A percentile compares a stretch with the other conserved stretches of the same genome.
These are phyloP conservation scores for Lablab purpureus DNA, from an alignment of 306 rosid species.

Conservation along the genomic window DNA sequence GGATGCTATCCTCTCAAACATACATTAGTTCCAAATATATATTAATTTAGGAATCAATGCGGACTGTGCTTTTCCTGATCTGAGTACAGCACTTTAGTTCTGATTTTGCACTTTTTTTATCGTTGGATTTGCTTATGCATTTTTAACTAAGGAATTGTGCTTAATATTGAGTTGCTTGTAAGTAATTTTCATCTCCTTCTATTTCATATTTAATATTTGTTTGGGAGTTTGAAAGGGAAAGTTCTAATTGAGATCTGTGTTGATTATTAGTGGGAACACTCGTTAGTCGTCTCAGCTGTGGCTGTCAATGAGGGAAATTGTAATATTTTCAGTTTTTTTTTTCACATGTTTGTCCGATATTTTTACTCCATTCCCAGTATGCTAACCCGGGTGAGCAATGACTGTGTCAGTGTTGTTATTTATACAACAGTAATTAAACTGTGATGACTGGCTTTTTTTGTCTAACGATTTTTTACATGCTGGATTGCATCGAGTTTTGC, in stretches of 20 bases:
- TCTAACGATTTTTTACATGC: slow-evolving; percentile 9
- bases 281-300: slow-evolving; percentile 17
- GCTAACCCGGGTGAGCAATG: not conserved
- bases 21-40: slow-evolving; percentile 14
- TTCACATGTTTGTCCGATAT: slow-evolving; percentile 18
- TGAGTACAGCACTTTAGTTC: slow-evolving; percentile 40
- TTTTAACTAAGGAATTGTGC: slow-evolving; percentile 16
- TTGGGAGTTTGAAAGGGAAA: slow-evolving; percentile 36
- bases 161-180: slow-evolving; percentile 3
- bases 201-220: slow-evolving; percentile 9
- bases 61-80: slow-evolving; percentile 38
- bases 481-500: slow-evolving; percentile 43
- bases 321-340: not conserved
- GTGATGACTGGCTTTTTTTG: slow-evolving; percentile 14
- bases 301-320: not conserved
- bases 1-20: slow-evolving; percentile 20
- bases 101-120: slow-evolving; percentile 2
- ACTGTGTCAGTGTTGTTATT: slow-evolving; percentile 19
- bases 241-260: slow-evolving; percentile 7
- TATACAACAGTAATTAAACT: not conserved
- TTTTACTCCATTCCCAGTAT: slow-evolving; percentile 7
- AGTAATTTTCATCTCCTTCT: not conserved
- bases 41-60: slow-evolving; percentile 20
- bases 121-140: not conserved
- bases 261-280: not conserved